Percentiles rank a stretch among this genome's conserved stretches.
Conservation (phyloP, 176 grass and related monocot species). For the Microstegium vimineum region DNA sequence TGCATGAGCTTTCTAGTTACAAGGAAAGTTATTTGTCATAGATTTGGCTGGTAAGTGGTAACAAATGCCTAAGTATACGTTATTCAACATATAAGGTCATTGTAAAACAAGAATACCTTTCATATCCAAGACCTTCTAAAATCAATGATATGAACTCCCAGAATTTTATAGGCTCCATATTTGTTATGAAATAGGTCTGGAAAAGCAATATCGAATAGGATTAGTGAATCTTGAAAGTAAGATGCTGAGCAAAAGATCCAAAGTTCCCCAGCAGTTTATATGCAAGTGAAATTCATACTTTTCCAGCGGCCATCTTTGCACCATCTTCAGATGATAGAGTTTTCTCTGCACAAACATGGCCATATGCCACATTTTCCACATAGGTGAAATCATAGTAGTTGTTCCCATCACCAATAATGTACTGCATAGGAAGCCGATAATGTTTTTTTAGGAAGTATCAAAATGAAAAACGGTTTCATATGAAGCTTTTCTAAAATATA, state of each 20-base stretch:
- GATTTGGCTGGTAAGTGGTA: neutral
- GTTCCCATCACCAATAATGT: constrained; percentile 93
- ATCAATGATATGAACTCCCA: constrained; percentile 98
- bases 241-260: constrained; percentile 9
- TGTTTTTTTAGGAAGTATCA: neutral
- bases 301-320: constrained; percentile 78
- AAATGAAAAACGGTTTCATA: neutral
- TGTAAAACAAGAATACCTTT: constrained; percentile 54
- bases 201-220: constrained; percentile 23
- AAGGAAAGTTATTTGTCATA: neutral
- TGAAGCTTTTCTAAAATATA: constrained; percentile 1
- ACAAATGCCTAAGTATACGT: neutral
- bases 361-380: constrained; percentile 97
- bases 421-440: constrained; percentile 39
- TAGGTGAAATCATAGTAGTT: constrained; percentile 96
- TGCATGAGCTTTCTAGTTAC: neutral
- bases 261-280: constrained; percentile 59
- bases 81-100: neutral
- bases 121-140: constrained; percentile 96
- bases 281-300: constrained; percentile 47
- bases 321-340: constrained; percentile 74
- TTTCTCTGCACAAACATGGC: constrained; percentile 86
- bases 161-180: constrained; percentile 93
- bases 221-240: constrained; percentile 13
- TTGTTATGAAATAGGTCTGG: constrained; percentile 95